Evolutionary conservation across 148 eudicot species (phyloP).

Genomic region (Salicornia ramosissima): DNA sequence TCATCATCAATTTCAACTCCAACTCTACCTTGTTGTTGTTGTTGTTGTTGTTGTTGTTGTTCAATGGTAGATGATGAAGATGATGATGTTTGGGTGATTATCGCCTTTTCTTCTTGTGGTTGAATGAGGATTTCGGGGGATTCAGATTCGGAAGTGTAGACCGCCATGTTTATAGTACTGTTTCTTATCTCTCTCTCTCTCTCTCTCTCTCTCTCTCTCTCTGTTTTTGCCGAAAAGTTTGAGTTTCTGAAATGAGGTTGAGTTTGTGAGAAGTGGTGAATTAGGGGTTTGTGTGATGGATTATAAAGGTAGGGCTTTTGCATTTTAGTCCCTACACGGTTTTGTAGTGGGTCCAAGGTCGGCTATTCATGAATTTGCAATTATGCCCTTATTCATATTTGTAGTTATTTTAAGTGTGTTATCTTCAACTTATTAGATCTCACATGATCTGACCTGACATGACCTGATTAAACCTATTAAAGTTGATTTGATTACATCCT

Average conservation of each 20-base stretch:
- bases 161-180: slow-evolving; percentile 10
- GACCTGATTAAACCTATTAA: too few relatives aligned
- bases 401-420: too few relatives aligned
- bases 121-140: slow-evolving; percentile 12
- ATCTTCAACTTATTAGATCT: too few relatives aligned
- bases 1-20: too few relatives aligned
- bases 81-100: background rate
- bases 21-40: too few relatives aligned
- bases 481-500: too few relatives aligned
- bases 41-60: background rate
- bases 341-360: background rate
- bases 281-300: background rate
- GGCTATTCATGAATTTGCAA: background rate
- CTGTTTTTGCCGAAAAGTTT: background rate
- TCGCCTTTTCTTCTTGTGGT: background rate
- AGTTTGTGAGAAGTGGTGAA: background rate
- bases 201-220: background rate
- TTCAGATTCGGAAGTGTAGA: slow-evolving; percentile 17
- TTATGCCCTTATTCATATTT: slow-evolving; percentile 12
- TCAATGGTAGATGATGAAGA: background rate
- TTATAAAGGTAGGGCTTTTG: slow-evolving; percentile 20
- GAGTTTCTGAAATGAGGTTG: background rate
- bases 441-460: too few relatives aligned
- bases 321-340: slow-evolving; percentile 14
- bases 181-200: background rate